phyloP scores from a whole-genome alignment of 106 monocot genomes.

The Vanilla planifolia region DNA sequence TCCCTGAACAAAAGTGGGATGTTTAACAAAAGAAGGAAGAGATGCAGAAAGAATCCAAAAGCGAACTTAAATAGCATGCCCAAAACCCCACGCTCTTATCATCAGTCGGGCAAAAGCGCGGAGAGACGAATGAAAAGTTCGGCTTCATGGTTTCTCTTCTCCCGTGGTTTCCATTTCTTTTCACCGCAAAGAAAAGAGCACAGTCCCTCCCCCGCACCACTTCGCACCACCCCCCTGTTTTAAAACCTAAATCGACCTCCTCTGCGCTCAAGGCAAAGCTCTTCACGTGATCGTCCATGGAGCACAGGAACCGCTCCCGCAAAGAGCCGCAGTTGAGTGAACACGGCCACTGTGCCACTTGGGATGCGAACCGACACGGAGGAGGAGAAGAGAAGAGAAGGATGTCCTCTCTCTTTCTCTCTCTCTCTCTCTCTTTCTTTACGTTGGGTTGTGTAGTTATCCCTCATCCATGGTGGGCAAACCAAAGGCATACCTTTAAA shows the following conservation, averaged over 20 bases:
- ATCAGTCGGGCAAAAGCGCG: not conserved
- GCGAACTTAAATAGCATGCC: not conserved
- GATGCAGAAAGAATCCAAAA: conserved; percentile 7
- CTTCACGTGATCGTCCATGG: conserved; percentile 10
- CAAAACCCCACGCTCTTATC: conserved; percentile 5
- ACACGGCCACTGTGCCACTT: too few species aligned
- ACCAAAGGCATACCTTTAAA: not conserved
- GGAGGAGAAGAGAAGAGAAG: not conserved
- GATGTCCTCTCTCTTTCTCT: too few species aligned
- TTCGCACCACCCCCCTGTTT: not conserved
- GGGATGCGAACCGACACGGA: too few species aligned
- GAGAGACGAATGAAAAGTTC: not conserved
- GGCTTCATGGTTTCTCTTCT: conserved; percentile 3
- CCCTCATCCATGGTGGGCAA: not conserved
- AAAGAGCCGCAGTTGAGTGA: too few species aligned
- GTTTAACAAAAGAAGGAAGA: not conserved
- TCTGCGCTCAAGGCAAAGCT: not conserved
- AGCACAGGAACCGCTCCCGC: too few species aligned
- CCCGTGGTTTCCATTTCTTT: not conserved
- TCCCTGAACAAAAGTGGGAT: not conserved
- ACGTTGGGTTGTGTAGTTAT: too few species aligned
- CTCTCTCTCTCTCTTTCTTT: too few species aligned
- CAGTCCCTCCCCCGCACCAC: not conserved
- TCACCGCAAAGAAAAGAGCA: not conserved
- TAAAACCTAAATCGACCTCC: not conserved